Conservation (phyloP, 1,139 yeast genomes). For the Geotrichum restrictum region DNA sequence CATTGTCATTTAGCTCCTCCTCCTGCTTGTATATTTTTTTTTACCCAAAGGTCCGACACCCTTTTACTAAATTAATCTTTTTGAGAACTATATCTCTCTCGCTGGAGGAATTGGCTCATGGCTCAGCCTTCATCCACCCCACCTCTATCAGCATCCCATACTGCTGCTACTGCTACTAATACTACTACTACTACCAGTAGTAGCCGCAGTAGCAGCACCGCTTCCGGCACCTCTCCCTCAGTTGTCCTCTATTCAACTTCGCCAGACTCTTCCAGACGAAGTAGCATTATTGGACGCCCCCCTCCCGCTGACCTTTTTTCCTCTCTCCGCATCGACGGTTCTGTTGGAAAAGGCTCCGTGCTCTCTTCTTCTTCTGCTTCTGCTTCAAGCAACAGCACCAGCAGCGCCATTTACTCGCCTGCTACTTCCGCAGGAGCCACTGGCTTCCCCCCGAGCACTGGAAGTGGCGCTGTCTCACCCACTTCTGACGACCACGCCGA, state of each 20-base stretch:
- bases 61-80: no score
- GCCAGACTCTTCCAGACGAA: conserved; percentile 9
- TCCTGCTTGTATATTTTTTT: no score
- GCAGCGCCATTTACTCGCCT: not conserved
- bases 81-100: not conserved
- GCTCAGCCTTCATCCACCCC: conserved; percentile 1
- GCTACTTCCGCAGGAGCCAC: not conserved
- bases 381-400: not conserved
- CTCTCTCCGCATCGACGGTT: conserved; percentile 6
- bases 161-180: not conserved
- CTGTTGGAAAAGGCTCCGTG: not conserved
- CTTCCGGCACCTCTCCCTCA: no score
- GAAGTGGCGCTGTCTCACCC: not conserved
- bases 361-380: no score
- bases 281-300: conserved; percentile 18
- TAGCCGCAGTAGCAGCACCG: no score
- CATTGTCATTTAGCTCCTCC: no score
- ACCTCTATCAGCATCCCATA: not conserved
- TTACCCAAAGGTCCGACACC: no score
- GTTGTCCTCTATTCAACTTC: conserved; percentile 14
- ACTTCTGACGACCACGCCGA: conserved; percentile 2
- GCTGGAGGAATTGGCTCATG: conserved; percentile 3
- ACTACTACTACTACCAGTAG: no score
- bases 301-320: conserved; percentile 19
- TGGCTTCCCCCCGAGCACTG: not conserved